Conservation (phyloP, 768 basidiomycete genomes). For the Russula griseocarnosa region DNA sequence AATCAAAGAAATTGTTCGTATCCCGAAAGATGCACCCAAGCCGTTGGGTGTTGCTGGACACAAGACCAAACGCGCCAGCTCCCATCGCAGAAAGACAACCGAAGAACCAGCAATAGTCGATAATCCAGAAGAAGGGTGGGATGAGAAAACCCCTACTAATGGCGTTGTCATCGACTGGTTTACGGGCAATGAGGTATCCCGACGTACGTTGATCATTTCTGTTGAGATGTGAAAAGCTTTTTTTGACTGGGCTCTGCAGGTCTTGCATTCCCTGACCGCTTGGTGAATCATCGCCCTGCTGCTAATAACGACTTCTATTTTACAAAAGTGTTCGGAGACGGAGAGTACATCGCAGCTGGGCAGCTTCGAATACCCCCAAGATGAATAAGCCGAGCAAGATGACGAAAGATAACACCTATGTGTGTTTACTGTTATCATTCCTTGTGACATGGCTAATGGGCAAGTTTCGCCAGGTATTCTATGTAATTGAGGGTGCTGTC, state of each 20-base stretch:
- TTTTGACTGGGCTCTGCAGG: conserved; percentile 42
- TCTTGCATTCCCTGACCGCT: conserved; percentile 69
- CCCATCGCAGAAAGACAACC: conserved; percentile 39
- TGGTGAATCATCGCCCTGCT: conserved; percentile 59
- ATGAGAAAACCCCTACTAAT: conserved; percentile 64
- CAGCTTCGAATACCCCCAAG: conserved; percentile 76
- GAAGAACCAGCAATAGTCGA: conserved; percentile 42
- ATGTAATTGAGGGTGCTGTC: conserved; percentile 85
- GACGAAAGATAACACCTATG: conserved; percentile 91
- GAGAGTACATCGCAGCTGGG: conserved; percentile 87
- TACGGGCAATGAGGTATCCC: conserved; percentile 53
- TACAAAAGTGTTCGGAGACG: conserved; percentile 90
- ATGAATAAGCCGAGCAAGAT: conserved; percentile 83
- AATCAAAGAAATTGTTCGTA: conserved; percentile 60
- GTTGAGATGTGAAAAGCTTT: background rate
- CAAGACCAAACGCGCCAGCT: conserved; percentile 38
- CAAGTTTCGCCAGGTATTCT: conserved; percentile 54
- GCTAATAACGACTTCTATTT: conserved; percentile 72
- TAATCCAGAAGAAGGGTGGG: conserved; percentile 70
- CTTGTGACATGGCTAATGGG: conserved; percentile 20
- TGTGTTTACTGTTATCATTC: conserved; percentile 39
- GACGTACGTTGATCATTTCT: conserved; percentile 53
- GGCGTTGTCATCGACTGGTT: conserved; percentile 68
- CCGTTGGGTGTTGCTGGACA: conserved; percentile 44
- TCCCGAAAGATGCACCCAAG: conserved; percentile 47